Evolutionary conservation across 805 yeast species (phyloP).

Genomic region (Pichia occidentalis): DNA sequence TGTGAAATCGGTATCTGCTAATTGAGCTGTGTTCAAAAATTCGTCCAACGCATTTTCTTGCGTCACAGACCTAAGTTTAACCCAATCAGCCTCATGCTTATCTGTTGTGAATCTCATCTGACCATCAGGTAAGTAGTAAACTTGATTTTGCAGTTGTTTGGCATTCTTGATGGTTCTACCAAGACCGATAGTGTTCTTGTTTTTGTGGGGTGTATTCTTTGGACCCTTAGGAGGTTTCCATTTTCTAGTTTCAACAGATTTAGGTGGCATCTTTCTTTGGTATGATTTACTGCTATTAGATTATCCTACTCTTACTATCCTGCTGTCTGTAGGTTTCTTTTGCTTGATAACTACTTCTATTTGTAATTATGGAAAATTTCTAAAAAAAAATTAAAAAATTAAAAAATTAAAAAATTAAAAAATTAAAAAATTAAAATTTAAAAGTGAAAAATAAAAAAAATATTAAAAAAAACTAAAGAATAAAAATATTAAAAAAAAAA

Average conservation of each 20-base stretch:
- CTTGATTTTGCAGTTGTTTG: conserved; percentile 59
- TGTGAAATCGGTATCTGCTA: conserved; percentile 93
- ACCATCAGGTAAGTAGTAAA: conserved; percentile 74
- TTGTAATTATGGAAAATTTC: too few species aligned
- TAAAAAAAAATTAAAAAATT: background rate
- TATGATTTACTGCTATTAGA: background rate
- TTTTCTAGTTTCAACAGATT: conserved; percentile 44
- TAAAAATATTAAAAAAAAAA: conserved; percentile 3
- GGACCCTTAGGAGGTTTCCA: conserved; percentile 93
- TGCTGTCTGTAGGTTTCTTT: too few species aligned
- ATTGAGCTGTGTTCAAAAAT: conserved; percentile 88
- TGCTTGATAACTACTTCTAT: too few species aligned
- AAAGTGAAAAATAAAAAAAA: background rate
- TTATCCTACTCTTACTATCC: too few species aligned
- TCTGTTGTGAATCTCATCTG: conserved; percentile 85
- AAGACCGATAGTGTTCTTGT: conserved; percentile 75
- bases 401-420: background rate
- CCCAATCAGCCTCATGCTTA: conserved; percentile 82
- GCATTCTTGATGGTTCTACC: conserved; percentile 80
- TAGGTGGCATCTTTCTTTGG: conserved; percentile 12
- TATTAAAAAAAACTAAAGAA: background rate
- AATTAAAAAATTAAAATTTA: background rate
- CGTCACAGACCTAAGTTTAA: conserved; percentile 84
- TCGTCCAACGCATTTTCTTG: conserved; percentile 94
- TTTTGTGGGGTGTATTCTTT: conserved; percentile 77